Base-by-base conservation (phyloP, 768 basidiomycete species). In the Termitomyces sp. region DNA sequence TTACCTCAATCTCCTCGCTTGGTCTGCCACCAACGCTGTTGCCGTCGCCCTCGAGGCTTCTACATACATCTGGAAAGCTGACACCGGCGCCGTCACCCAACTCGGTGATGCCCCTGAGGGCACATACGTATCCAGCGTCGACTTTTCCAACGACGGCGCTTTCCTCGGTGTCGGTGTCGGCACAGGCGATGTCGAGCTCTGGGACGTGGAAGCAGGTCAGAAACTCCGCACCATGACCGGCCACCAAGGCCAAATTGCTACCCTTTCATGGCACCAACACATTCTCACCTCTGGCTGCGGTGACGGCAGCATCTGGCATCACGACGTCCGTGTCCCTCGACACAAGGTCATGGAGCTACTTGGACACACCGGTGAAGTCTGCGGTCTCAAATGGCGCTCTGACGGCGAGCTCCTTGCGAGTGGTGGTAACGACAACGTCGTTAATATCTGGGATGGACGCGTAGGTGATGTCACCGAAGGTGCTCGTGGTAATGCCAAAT, bases 341-440 rank as follows among this genome's bases (percentile, higher is more conserved):
- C 94, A 99, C 70, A 89, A 94, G 66, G 91, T 95, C 20, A 89
- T 89, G 72, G 92, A 97, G 60, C 75, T 99, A 20, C 72, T 88
- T 2, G 95, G 95, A 0, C 96, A 99, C 63, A 85, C 83, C 0
- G 94, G 91, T 0, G 96, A 98, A 68, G 91, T 97, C 12, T 98
- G 95, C 66, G 94, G 95, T 3, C 66, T 98, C 50, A 86, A 85
- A 54, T 98, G 94, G 94, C 77, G 94, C 43, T 66, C 76, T 2
- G 95, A 95, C 60, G 93, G 94, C 0, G 88, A 94, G 68, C 75
- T 96, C 18, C 78, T 99, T 22, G 96, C 96, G 0, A 94, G 91
- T 60, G 96, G 96, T 2, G 96, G 94, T 0, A 97, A 98, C 65
- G 97, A 98, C 69, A 98, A 98, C 59, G 94, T 97, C 18, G 94